phyloP scores from a whole-genome alignment of 2,329 filamentous ascomycete genomes.

The Fusarium sp. region DNA sequence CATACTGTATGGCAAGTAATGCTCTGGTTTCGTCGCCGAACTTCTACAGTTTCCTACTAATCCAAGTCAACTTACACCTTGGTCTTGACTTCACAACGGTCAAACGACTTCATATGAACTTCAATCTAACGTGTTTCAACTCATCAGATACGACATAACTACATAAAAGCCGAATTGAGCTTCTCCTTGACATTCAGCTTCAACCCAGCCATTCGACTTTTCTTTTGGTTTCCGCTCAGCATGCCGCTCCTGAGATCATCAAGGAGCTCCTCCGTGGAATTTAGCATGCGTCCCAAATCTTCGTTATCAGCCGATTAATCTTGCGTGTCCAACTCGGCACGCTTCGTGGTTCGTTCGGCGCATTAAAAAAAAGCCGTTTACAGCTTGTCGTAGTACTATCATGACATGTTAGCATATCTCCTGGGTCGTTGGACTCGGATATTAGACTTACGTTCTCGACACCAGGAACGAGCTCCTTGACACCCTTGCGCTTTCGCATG shows the following conservation, averaged over 20 bases:
- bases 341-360: slow-evolving; percentile 57
- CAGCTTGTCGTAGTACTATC: slow-evolving; percentile 98
- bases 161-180: slow-evolving; percentile 52
- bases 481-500: slow-evolving; percentile 99
- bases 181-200: slow-evolving; percentile 50
- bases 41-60: neutral
- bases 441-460: slow-evolving; percentile 87
- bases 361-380: slow-evolving; percentile 65
- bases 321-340: slow-evolving; percentile 54
- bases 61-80: neutral
- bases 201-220: slow-evolving; percentile 48
- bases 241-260: slow-evolving; percentile 39
- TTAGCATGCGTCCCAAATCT: slow-evolving; percentile 44
- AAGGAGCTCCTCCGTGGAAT: slow-evolving; percentile 41
- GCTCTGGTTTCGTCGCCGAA: neutral
- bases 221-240: slow-evolving; percentile 48
- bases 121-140: slow-evolving; percentile 51
- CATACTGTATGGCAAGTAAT: neutral
- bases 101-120: slow-evolving; percentile 22
- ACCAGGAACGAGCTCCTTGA: slow-evolving; percentile 94
- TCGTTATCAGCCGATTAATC: slow-evolving; percentile 52
- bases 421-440: neutral
- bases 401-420: slow-evolving; percentile 34
- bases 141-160: slow-evolving; percentile 55
- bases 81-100: neutral